phyloP scores from a whole-genome alignment of 2,329 filamentous ascomycete species.

The Phyllosticta citribraziliensis region DNA sequence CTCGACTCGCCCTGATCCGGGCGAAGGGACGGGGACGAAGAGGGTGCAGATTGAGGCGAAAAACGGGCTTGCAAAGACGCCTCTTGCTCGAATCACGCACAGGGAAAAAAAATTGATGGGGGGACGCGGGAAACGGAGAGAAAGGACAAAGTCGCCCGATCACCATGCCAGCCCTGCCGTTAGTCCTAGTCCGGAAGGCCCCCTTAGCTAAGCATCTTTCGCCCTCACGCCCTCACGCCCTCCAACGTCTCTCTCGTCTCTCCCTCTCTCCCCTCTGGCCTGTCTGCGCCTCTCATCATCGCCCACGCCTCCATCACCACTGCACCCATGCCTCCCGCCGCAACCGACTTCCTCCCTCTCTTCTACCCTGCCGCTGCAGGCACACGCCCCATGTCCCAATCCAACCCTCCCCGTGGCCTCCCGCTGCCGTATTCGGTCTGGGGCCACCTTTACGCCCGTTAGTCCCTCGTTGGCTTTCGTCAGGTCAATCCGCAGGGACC shows the following conservation, averaged over 20 bases:
- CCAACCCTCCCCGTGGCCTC: neutral
- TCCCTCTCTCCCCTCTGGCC: no score
- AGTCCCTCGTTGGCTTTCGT: neutral
- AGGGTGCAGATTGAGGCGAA: neutral
- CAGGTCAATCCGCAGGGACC: neutral
- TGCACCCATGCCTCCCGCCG: neutral
- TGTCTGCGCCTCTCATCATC: neutral
- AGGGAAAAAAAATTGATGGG: neutral
- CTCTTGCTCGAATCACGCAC: neutral
- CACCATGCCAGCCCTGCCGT: neutral
- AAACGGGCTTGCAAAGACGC: neutral
- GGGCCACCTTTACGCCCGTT: neutral
- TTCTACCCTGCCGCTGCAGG: constrained; percentile 1
- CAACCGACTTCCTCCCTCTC: neutral
- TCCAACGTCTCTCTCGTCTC: neutral
- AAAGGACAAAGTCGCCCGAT: neutral
- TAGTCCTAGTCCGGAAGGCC: neutral
- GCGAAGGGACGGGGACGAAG: neutral
- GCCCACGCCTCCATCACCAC: no score
- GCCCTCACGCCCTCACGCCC: neutral
- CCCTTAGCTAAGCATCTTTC: neutral
- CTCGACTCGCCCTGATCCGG: neutral
- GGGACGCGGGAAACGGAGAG: neutral
- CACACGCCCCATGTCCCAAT: neutral
- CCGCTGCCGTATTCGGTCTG: neutral